Base-by-base conservation (phyloP, 257 asterid genomes). In the Lavandula angustifolia region DNA sequence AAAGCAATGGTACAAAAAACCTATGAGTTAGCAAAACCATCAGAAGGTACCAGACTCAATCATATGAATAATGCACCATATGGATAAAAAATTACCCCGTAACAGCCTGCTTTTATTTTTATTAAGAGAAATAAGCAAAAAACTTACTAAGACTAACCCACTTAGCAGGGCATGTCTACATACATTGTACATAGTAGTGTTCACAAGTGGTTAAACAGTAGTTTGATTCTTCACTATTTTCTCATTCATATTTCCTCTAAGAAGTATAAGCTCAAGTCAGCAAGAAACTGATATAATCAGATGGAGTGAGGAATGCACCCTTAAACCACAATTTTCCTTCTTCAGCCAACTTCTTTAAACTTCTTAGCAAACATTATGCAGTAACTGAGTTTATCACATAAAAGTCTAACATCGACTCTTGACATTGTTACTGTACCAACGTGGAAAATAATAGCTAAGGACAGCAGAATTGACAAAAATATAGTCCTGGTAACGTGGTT, bases 21-120 rank as follows among this genome's bases (percentile, higher is more conserved):
- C 16, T 7, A 14, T 8, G 34, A 6, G 8, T 38, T 53, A 29
- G 37, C 1, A 53, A 53, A 53, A 53, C 18, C 40, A 37, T 57
- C 48, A 57, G 48, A 16, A 35, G 44, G 29, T 27, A 10, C 48
- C 63, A 57, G 37, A 58, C 0, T 5, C 18, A 17, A 38, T 56
- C 44, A 56, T 35, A 35, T 8, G 14, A 35, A 34, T 47, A 56
- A 56, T 56, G 31, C 33, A 14, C 62, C 32, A 37, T 56, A 14
- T 56, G 43, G 43, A 14, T 56, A 14, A 56, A 8, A 14, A 33
- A 18, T 54, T 33, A 11, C 59, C 18, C 31, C 4, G 18, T 52
- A 38, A 17, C 58, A 52, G 37, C 38, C 37, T 52, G 16, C 16
- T 4, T 52, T 52, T 52, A 52, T 29, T 27, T 29, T 27, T 27